Percentiles rank a stretch among this genome's conserved stretches.
Evolutionary conservation across 768 basidiomycete species (phyloP).

Genomic region (Mrakia frigida): DNA sequence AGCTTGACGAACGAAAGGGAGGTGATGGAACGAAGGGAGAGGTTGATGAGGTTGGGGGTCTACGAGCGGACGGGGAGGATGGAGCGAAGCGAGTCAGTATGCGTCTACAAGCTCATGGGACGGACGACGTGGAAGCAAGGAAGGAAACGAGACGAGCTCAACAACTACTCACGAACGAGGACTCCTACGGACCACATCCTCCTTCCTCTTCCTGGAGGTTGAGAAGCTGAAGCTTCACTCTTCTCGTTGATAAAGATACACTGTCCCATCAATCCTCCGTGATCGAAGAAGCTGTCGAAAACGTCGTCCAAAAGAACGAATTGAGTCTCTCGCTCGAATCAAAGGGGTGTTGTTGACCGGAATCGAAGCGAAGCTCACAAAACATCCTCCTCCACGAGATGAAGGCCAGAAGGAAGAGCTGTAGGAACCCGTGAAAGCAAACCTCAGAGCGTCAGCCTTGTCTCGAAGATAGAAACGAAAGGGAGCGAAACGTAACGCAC

Average conservation of each 20-base stretch:
- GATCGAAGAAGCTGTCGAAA: constrained; percentile 6
- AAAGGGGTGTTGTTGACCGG: background rate
- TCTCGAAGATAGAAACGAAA: background rate
- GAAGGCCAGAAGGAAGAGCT: constrained; percentile 12
- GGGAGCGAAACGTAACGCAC: background rate
- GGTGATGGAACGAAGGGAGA: constrained; percentile 6
- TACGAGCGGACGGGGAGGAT: too few relatives aligned
- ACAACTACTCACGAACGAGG: background rate
- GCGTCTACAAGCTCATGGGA: too few relatives aligned
- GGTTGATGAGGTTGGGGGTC: background rate
- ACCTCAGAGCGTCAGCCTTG: background rate
- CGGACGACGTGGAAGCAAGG: background rate
- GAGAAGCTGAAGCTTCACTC: background rate
- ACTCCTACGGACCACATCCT: constrained; percentile 7
- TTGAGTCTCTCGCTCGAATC: background rate
- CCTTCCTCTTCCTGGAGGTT: background rate
- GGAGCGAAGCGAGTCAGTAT: background rate
- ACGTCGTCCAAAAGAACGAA: background rate
- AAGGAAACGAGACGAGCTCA: background rate
- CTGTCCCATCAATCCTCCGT: background rate
- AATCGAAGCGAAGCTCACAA: background rate
- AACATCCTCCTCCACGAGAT: constrained; percentile 16
- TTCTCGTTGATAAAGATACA: constrained; percentile 10
- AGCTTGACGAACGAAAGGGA: constrained; percentile 2
- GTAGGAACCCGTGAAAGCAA: too few relatives aligned